phyloP scores from a whole-genome alignment of 176 grass and related monocot species.

The Puccinellia tenuiflora region DNA sequence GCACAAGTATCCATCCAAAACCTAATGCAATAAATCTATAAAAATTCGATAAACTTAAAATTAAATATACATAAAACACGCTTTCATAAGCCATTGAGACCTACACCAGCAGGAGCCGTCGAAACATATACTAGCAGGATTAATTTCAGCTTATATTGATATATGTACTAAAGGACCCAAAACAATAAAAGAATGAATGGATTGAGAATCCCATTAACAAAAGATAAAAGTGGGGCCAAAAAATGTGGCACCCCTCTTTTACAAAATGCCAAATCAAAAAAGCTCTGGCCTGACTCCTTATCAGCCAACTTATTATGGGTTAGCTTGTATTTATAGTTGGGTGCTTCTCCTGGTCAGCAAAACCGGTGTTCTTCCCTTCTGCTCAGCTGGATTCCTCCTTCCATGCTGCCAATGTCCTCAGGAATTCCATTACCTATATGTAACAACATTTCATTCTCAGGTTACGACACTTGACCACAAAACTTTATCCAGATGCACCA shows the following conservation, averaged over 20 bases:
- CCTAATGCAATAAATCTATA: too few relatives aligned
- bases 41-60: not conserved
- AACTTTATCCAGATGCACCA: not conserved
- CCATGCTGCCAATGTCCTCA: slow-evolving; percentile 68
- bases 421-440: slow-evolving; percentile 86
- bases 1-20: not conserved
- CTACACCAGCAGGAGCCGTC: not conserved
- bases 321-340: slow-evolving; percentile 52
- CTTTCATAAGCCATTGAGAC: not conserved
- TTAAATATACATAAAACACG: not conserved
- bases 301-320: slow-evolving; percentile 58
- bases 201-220: slow-evolving; percentile 13
- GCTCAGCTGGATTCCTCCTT: slow-evolving; percentile 46
- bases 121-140: slow-evolving; percentile 1
- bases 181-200: slow-evolving; percentile 44
- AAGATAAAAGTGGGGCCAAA: not conserved
- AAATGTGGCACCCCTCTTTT: slow-evolving; percentile 19
- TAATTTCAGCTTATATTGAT: slow-evolving; percentile 10
- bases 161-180: slow-evolving; percentile 30
- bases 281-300: slow-evolving; percentile 39
- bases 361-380: slow-evolving; percentile 3
- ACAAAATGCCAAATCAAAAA: slow-evolving; percentile 55
- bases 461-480: not conserved
- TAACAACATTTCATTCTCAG: not conserved
- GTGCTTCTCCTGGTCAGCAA: slow-evolving; percentile 21